Percentiles rank a stretch among this genome's conserved stretches.
phyloP scores from a whole-genome alignment of 2,329 filamentous ascomycete genomes.

The Stagonosporopsis vannaccii region DNA sequence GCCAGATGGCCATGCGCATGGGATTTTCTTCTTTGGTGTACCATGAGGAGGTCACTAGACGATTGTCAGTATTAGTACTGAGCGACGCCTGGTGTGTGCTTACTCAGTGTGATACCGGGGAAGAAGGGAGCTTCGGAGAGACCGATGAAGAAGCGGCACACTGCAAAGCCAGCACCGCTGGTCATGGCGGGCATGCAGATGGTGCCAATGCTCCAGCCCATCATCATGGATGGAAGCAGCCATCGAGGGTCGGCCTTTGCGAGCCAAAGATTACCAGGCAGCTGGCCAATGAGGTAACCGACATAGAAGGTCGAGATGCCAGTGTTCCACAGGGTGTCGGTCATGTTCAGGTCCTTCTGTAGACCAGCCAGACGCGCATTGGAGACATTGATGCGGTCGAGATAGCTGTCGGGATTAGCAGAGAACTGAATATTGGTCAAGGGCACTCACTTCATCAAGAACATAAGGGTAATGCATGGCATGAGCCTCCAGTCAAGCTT shows the following conservation, averaged over 20 bases:
- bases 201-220: slow-evolving; percentile 55
- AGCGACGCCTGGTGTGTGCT: slow-evolving; percentile 12
- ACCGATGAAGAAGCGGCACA: slow-evolving; percentile 50
- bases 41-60: slow-evolving; percentile 51
- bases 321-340: slow-evolving; percentile 46
- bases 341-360: slow-evolving; percentile 46
- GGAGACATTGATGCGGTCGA: slow-evolving; percentile 53
- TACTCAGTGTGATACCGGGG: slow-evolving; percentile 50
- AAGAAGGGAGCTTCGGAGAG: slow-evolving; percentile 51
- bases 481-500: slow-evolving; percentile 42
- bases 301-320: slow-evolving; percentile 57
- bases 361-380: slow-evolving; percentile 52
- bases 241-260: slow-evolving; percentile 49
- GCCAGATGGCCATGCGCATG: slow-evolving; percentile 56
- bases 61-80: background rate
- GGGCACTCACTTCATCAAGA: slow-evolving; percentile 37
- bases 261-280: slow-evolving; percentile 57
- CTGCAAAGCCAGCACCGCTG: slow-evolving; percentile 44
- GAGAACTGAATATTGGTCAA: background rate
- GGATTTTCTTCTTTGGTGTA: slow-evolving; percentile 57
- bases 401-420: slow-evolving; percentile 39
- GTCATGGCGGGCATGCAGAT: slow-evolving; percentile 55
- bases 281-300: slow-evolving; percentile 56
- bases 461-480: slow-evolving; percentile 41
- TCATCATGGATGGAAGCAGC: slow-evolving; percentile 51